These are phyloP conservation scores for Withania somnifera DNA, from an alignment of 305 asterid species.

Conservation along the genomic window DNA sequence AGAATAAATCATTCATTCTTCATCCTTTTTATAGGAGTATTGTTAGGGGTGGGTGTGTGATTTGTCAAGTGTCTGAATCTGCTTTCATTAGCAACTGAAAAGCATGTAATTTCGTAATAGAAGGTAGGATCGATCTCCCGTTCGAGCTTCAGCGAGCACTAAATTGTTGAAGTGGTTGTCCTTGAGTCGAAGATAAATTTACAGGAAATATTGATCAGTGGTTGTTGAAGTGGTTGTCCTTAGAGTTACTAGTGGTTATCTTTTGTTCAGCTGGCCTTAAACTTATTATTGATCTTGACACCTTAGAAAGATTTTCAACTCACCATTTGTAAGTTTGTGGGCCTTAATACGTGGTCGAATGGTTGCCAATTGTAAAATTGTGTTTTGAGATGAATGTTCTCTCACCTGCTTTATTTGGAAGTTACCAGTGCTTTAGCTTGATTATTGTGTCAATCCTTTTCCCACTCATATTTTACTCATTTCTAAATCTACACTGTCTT, in stretches of 20 bases:
- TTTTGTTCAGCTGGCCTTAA: background rate
- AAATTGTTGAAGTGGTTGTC: background rate
- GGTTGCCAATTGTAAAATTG: background rate
- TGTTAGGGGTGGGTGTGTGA: background rate
- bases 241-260: background rate
- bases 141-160: background rate
- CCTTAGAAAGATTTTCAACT: background rate
- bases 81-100: background rate
- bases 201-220: background rate
- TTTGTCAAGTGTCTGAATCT: background rate
- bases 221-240: too few species aligned
- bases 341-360: background rate
- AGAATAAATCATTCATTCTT: background rate
- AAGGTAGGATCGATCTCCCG: background rate
- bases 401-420: background rate
- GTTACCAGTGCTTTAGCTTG: background rate
- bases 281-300: background rate
- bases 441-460: background rate
- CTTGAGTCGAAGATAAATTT: background rate
- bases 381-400: background rate
- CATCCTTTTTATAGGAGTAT: background rate
- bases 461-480: background rate
- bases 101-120: background rate
- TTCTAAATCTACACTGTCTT: slow-evolving; percentile 38
- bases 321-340: background rate